Evolutionary conservation across 768 basidiomycete species (phyloP).

Genomic region (Rhizopogon vesiculosus): DNA sequence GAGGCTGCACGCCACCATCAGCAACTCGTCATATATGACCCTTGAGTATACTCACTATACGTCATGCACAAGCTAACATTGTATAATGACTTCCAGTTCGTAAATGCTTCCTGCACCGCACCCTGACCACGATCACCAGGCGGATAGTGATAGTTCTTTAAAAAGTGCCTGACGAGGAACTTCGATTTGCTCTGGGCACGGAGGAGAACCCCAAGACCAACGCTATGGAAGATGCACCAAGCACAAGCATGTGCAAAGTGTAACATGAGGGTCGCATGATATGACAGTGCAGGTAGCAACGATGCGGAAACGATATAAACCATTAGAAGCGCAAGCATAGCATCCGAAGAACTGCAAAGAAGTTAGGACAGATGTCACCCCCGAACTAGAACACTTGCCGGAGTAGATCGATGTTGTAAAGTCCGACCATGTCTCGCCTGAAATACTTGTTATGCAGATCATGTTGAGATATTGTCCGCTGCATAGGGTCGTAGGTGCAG

Average conservation of each 20-base stretch:
- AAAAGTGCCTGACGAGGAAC: conserved; percentile 88
- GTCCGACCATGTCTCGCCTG: conserved; percentile 75
- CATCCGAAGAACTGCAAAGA: conserved; percentile 69
- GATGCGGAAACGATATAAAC: conserved; percentile 58
- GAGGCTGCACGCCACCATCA: conserved; percentile 51
- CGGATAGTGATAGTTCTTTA: conserved; percentile 92
- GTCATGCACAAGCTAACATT: conserved; percentile 95
- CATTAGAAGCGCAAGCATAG: conserved; percentile 72
- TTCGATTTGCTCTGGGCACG: conserved; percentile 82
- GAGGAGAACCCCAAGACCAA: conserved; percentile 81
- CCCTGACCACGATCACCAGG: conserved; percentile 61
- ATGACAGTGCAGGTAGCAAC: conserved; percentile 56
- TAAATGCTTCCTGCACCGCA: conserved; percentile 90
- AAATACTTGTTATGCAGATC: conserved; percentile 91
- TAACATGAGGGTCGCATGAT: conserved; percentile 46
- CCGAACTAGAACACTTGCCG: conserved; percentile 44
- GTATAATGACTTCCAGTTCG: conserved; percentile 92
- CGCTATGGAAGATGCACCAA: conserved; percentile 87
- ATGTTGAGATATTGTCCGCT: conserved; percentile 62
- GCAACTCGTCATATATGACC: not conserved
- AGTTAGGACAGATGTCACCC: not conserved
- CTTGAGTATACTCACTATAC: conserved; percentile 55
- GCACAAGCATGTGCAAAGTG: conserved; percentile 79
- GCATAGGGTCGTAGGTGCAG: not conserved
- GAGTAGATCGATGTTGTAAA: conserved; percentile 80